Evolutionary conservation across 257 asterid species (phyloP), one percentile per base, ranked within the genome.

Genomic region (Apocynum venetum): DNA sequence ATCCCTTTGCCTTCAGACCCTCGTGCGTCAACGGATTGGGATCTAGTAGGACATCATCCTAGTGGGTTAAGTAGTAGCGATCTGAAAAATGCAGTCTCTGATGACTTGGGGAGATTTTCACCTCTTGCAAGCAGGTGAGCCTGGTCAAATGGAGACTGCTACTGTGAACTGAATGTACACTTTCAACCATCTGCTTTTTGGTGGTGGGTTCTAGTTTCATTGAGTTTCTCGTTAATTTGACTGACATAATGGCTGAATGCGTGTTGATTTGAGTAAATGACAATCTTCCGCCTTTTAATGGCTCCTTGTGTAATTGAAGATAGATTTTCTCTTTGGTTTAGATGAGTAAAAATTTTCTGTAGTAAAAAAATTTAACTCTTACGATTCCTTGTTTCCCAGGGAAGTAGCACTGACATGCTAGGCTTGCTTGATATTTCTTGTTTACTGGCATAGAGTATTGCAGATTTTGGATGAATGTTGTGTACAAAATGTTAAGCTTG

Each of bases 91-190:
- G 78, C 75, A 55, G 96, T 87, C 86, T 89, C 88, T 55, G 90
- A 87, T 78, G 92, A 87, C 67, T 81, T 87, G 77, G 92, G 88
- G 89, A 85, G 86, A 86, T 88, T 85, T 85, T 86, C 89, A 80
- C 90, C 94, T 84, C 81, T 81, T 82, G 85, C 90, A 77, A 87
- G 89, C 93, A 95, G 98, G 97, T 89, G 91, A 92, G 96, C 85
- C 84, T 78, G 83, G 84, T 84, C 86, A 78, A 84, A 85, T 80
- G 86, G 85, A 83, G 89, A 89, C 77, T 86, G 80, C 82, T 80
- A 85, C 80, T 84, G 76, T 88, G 89, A 86, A 85, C 85, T 88
- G 86, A 80, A 82, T 85, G 84, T 89, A 84, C 85, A 80, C 83
- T 89, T 74, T 76, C 88, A 76, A 74, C 85, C 82, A 76, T 76